Conservation (phyloP, 306 rosid genomes). For the Malus domestica region ASM211411v1 NC_041804.1:15662001-15662500, state of each 20-base stretch:
- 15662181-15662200: conserved; percentile 80
- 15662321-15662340: too few species aligned
- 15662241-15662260: background rate
- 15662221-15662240: background rate
- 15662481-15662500: too few species aligned
- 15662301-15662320: background rate
- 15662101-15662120: conserved; percentile 69
- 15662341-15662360: too few species aligned
- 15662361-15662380: too few species aligned
- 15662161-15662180: conserved; percentile 73
- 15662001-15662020: conserved; percentile 85
- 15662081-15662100: conserved; percentile 67
- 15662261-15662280: conserved; percentile 8
- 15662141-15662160: conserved; percentile 66
- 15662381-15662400: too few species aligned
- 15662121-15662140: conserved; percentile 87
- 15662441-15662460: too few species aligned
- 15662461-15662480: too few species aligned
- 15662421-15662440: too few species aligned
- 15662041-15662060: conserved; percentile 74
- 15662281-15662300: background rate
- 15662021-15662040: conserved; percentile 76
- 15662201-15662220: conserved; percentile 36
- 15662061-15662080: conserved; percentile 84
- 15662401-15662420: too few species aligned